Evolutionary conservation across 768 basidiomycete genomes (phyloP).

Genomic region (Lentinula raphanica): DNA sequence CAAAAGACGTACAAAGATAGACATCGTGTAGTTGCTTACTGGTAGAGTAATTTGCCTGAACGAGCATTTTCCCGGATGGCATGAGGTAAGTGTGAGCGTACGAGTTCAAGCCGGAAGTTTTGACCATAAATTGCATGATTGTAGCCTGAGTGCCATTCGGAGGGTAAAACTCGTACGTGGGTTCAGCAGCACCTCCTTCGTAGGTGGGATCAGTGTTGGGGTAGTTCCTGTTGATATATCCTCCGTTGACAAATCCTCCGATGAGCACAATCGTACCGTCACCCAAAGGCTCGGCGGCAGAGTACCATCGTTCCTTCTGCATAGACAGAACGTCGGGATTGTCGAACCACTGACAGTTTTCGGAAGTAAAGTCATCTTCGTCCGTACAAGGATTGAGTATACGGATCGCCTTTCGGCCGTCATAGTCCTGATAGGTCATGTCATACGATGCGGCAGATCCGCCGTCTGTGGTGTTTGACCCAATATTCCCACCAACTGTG

Average conservation of each 20-base stretch:
- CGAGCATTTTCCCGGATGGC: constrained; percentile 71
- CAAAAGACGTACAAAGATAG: constrained; percentile 6
- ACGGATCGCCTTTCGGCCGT: constrained; percentile 76
- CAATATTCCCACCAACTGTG: constrained; percentile 56
- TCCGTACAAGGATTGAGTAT: constrained; percentile 71
- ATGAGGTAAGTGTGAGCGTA: constrained; percentile 74
- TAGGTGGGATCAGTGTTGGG: constrained; percentile 58
- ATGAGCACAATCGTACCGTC: constrained; percentile 79
- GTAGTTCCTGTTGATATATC: constrained; percentile 73
- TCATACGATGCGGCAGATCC: constrained; percentile 52
- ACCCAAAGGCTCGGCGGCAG: constrained; percentile 64
- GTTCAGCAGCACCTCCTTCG: constrained; percentile 72
- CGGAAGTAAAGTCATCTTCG: constrained; percentile 38
- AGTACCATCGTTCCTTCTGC: constrained; percentile 74
- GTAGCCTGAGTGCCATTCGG: constrained; percentile 41
- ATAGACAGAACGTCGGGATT: constrained; percentile 56
- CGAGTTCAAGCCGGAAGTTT: constrained; percentile 72
- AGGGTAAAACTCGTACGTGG: constrained; percentile 82
- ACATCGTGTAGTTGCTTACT: constrained; percentile 36
- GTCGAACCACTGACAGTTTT: constrained; percentile 71
- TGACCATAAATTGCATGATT: constrained; percentile 61
- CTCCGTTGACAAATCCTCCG: constrained; percentile 75
- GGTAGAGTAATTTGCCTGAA: constrained; percentile 79
- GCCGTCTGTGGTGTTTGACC: constrained; percentile 41
- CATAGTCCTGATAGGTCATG: constrained; percentile 69